Evolutionary conservation across 2,329 filamentous ascomycete genomes (phyloP).

Genomic region (Paracorniculantispora psalliotae): DNA sequence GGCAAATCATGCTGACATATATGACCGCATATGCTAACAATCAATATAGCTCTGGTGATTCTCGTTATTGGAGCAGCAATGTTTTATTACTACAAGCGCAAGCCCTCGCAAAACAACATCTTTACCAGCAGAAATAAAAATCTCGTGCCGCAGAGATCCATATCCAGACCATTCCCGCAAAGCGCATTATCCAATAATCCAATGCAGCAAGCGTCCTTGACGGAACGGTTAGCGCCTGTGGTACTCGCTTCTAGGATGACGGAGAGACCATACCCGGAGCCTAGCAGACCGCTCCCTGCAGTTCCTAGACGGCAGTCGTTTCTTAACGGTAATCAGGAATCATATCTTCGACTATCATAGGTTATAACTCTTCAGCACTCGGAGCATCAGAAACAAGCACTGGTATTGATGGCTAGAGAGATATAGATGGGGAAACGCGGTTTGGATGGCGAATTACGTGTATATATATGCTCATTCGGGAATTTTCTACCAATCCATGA

Average conservation of each 20-base stretch:
- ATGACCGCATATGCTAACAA: background rate
- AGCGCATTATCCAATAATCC: background rate
- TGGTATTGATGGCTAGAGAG: too few relatives aligned
- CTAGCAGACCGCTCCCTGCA: slow-evolving; percentile 6
- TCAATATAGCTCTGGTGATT: background rate
- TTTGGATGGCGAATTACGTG: too few relatives aligned
- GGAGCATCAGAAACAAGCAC: too few relatives aligned
- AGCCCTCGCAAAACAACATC: background rate
- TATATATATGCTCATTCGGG: too few relatives aligned
- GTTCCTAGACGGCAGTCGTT: background rate
- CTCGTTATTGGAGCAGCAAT: background rate
- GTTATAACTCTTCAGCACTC: too few relatives aligned
- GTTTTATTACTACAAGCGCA: slow-evolving; percentile 9
- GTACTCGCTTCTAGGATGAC: background rate
- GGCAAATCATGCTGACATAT: background rate
- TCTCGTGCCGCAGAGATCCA: background rate
- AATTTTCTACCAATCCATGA: too few relatives aligned
- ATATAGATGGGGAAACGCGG: too few relatives aligned
- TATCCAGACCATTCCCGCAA: background rate
- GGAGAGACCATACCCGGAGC: background rate
- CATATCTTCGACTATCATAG: background rate
- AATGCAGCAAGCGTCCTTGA: background rate
- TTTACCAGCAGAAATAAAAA: background rate
- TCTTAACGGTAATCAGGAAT: background rate
- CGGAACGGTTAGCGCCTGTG: background rate